A percentile compares a stretch with the other conserved stretches of the same genome.
phyloP scores from a whole-genome alignment of 225 moss, liverwort and hornwort species.

The Pleurozium schreberi region DNA sequence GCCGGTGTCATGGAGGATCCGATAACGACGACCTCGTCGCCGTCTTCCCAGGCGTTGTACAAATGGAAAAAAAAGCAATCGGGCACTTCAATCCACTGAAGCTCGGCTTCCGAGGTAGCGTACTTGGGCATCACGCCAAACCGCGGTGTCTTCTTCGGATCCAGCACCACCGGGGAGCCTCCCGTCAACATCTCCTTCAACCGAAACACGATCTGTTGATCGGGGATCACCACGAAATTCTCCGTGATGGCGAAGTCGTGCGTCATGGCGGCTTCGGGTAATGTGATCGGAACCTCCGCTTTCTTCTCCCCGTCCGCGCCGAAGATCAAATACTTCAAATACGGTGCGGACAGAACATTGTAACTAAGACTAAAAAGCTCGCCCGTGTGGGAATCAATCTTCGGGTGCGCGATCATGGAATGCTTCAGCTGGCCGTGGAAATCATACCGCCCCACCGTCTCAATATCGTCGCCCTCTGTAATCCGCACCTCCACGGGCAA shows the following conservation, averaged over 20 bases:
- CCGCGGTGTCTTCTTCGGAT: conserved; percentile 47
- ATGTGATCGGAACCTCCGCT: conserved; percentile 47
- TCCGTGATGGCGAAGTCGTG: conserved; percentile 92
- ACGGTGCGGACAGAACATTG: conserved; percentile 62
- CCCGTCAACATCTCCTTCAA: conserved; percentile 71
- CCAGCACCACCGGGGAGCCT: conserved; percentile 66
- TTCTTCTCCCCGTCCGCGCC: conserved; percentile 50
- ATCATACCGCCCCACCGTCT: conserved; percentile 61
- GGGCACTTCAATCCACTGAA: conserved; percentile 79
- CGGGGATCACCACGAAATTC: conserved; percentile 79
- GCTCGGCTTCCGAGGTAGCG: conserved; percentile 38
- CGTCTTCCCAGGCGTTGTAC: conserved; percentile 91
- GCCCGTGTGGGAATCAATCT: conserved; percentile 55
- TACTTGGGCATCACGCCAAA: conserved; percentile 80
- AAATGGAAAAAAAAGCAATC: conserved; percentile 88
- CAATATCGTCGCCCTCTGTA: conserved; percentile 53
- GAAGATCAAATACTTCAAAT: conserved; percentile 52
- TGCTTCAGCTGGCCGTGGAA: conserved; percentile 65
- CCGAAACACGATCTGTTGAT: conserved; percentile 80
- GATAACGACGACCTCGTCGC: conserved; percentile 59
- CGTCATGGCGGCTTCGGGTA: conserved; percentile 83
- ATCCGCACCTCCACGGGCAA: conserved; percentile 56
- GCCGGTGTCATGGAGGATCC: conserved; percentile 92
- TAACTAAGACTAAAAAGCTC: conserved; percentile 78
- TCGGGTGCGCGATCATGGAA: conserved; percentile 95